A percentile compares a stretch with the other conserved stretches of the same genome.
Evolutionary conservation across 75 land plant species (phyloP).

Genomic region (Picea glauca): DNA sequence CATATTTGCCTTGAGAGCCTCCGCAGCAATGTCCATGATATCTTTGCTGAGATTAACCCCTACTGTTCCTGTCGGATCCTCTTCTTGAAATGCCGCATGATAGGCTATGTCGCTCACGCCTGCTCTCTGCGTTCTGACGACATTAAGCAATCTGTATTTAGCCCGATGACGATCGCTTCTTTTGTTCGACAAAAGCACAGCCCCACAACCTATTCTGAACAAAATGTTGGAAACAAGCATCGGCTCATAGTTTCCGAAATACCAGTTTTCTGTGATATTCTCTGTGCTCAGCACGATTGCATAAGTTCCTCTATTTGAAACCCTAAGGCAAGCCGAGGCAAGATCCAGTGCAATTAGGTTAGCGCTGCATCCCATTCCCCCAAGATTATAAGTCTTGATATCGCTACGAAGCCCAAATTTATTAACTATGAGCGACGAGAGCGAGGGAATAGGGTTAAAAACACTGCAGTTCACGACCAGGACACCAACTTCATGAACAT

Average conservation of each 20-base stretch:
- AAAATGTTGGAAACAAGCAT: constrained; percentile 41
- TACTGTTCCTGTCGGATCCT: constrained; percentile 37
- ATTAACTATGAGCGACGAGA: constrained; percentile 74
- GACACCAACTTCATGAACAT: constrained; percentile 54
- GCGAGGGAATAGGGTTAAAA: constrained; percentile 68
- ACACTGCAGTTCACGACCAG: constrained; percentile 75
- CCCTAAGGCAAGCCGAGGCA: constrained; percentile 61
- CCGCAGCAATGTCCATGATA: constrained; percentile 40
- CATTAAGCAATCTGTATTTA: constrained; percentile 39
- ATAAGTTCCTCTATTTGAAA: constrained; percentile 21
- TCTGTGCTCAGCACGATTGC: constrained; percentile 44
- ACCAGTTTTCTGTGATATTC: constrained; percentile 31
- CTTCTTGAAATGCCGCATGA: constrained; percentile 31
- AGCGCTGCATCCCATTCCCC: constrained; percentile 91
- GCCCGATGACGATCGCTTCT: constrained; percentile 33
- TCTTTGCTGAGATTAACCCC: constrained; percentile 50
- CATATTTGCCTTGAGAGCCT: constrained; percentile 34
- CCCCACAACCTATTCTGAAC: constrained; percentile 58
- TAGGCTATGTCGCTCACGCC: constrained; percentile 37
- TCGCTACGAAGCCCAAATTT: constrained; percentile 54
- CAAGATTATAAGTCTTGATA: constrained; percentile 57
- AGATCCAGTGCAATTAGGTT: constrained; percentile 62
- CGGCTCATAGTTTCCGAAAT: constrained; percentile 21
- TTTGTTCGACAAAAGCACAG: constrained; percentile 40
- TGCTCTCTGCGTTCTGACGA: constrained; percentile 47